These are phyloP conservation scores for Aspergillus bridgeri DNA, from an alignment of 495 filamentous ascomycete genomes.

Conservation along the genomic window DNA sequence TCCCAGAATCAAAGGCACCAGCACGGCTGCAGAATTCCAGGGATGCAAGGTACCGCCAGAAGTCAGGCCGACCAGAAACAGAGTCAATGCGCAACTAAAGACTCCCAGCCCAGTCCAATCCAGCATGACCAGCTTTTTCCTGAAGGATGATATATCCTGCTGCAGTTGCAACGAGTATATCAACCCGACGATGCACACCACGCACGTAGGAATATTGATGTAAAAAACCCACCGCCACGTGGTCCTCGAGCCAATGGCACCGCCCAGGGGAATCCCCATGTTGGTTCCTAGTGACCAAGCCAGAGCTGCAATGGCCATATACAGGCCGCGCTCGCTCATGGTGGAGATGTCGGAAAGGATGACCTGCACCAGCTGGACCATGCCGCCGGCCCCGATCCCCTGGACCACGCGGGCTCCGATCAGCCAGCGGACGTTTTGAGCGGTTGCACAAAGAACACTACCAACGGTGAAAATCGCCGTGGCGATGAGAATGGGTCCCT, in stretches of 20 bases:
- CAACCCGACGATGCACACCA: slow-evolving; percentile 22
- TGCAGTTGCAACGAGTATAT: slow-evolving; percentile 35
- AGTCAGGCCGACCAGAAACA: slow-evolving; percentile 51
- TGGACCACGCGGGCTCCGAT: slow-evolving; percentile 32
- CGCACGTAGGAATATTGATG: slow-evolving; percentile 39
- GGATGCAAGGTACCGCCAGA: slow-evolving; percentile 52
- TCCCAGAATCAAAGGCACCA: slow-evolving; percentile 48
- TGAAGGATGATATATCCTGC: no score
- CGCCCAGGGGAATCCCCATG: slow-evolving; percentile 25
- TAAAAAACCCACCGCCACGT: slow-evolving; percentile 33
- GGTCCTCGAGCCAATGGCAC: slow-evolving; percentile 7
- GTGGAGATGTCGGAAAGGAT: slow-evolving; percentile 37
- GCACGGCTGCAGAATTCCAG: slow-evolving; percentile 40
- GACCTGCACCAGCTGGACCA: slow-evolving; percentile 24
- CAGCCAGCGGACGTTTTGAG: slow-evolving; percentile 17
- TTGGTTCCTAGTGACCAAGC: slow-evolving; percentile 35
- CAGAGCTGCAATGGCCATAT: slow-evolving; percentile 25
- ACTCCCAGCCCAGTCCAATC: no score
- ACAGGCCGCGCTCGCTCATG: slow-evolving; percentile 32
- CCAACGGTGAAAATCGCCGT: slow-evolving; percentile 28
- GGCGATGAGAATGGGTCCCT: slow-evolving; percentile 12
- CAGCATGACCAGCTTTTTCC: no score
- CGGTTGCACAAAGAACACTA: slow-evolving; percentile 19
- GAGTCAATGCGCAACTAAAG: slow-evolving; percentile 22
- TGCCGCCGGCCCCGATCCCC: slow-evolving; percentile 35